These are phyloP conservation scores for Xylaria curta DNA, from an alignment of 495 filamentous ascomycete species.

Conservation along the genomic window DNA sequence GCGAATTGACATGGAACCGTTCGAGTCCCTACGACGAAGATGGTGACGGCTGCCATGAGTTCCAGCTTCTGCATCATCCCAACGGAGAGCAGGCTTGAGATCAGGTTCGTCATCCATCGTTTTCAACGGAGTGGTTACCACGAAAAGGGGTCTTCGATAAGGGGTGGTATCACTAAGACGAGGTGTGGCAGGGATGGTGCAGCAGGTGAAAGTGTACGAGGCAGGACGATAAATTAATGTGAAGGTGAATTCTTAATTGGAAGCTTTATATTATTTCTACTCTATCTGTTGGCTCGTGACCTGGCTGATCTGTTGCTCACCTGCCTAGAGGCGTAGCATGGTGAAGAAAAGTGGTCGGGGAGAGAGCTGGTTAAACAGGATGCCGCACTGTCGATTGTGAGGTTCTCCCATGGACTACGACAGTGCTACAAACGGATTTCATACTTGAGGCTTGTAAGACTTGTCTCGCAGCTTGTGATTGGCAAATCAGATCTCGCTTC, in stretches of 20 bases:
- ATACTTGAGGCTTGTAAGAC: slow-evolving; percentile 28
- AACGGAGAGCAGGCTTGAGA: slow-evolving; percentile 39
- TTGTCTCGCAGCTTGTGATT: slow-evolving; percentile 30
- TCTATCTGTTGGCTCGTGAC: slow-evolving; percentile 1
- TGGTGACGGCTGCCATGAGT: slow-evolving; percentile 28
- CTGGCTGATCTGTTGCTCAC: background rate
- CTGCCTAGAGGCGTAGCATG: slow-evolving; percentile 1
- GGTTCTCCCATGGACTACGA: slow-evolving; percentile 17
- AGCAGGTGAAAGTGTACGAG: background rate
- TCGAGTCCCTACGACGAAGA: slow-evolving; percentile 38
- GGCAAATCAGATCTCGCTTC: slow-evolving; percentile 4
- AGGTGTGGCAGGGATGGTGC: background rate
- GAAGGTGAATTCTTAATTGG: background rate
- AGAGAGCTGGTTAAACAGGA: slow-evolving; percentile 28
- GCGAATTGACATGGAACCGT: slow-evolving; percentile 47
- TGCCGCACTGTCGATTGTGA: slow-evolving; percentile 34
- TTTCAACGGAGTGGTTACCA: background rate
- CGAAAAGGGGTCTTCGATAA: background rate
- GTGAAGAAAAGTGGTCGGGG: slow-evolving; percentile 2
- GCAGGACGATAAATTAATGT: background rate
- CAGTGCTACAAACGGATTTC: slow-evolving; percentile 31
- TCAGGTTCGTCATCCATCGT: slow-evolving; percentile 32
- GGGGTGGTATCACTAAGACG: background rate
- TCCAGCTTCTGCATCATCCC: slow-evolving; percentile 41
- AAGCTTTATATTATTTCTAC: slow-evolving; percentile 20